Conservation (phyloP, 257 asterid genomes). For the Solanum etuberosum region DNA sequence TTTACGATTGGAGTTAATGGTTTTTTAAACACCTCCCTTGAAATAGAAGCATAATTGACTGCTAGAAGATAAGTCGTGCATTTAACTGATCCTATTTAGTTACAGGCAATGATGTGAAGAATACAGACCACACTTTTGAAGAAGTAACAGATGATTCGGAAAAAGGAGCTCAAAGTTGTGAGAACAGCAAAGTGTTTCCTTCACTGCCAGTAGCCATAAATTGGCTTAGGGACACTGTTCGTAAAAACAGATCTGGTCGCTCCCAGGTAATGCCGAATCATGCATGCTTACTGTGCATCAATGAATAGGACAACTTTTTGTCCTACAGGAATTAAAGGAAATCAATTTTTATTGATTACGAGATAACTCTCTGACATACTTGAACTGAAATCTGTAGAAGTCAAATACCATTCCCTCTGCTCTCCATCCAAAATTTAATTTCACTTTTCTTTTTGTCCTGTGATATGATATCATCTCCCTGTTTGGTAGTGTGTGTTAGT, state of each 20-base stretch:
- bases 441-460: background rate
- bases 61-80: background rate
- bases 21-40: background rate
- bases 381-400: background rate
- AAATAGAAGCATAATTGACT: background rate
- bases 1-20: background rate
- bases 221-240: conserved; percentile 70
- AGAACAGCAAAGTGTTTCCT: conserved; percentile 64
- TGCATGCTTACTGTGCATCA: background rate
- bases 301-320: background rate
- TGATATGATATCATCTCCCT: background rate
- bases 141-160: conserved; percentile 27
- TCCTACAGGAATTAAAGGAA: background rate
- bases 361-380: background rate
- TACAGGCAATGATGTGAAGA: conserved; percentile 55
- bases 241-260: conserved; percentile 53
- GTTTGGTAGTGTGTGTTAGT: background rate
- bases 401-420: background rate
- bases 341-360: background rate
- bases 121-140: conserved; percentile 32
- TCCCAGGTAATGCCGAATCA: conserved; percentile 51
- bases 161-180: conserved; percentile 35
- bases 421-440: background rate
- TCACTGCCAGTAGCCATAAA: conserved; percentile 80
- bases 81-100: background rate